Conservation (phyloP, 2,329 filamentous ascomycete genomes). For the Torrubiellomyces zombiae region DNA sequence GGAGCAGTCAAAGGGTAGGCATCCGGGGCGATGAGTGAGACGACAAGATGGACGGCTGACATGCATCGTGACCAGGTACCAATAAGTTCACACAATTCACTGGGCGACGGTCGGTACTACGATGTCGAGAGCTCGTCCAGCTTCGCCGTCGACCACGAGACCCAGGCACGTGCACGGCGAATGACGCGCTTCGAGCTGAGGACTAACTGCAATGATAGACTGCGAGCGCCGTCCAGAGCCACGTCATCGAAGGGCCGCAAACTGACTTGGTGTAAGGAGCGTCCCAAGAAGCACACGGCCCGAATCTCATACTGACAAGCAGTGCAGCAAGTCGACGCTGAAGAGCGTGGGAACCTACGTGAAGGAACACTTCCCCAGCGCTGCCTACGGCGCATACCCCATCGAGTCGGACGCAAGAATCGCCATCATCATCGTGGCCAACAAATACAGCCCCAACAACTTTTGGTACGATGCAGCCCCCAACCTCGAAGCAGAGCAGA, state of each 20-base stretch:
- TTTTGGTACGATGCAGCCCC: slow-evolving; percentile 76
- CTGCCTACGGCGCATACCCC: slow-evolving; percentile 69
- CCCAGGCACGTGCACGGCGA: slow-evolving; percentile 48
- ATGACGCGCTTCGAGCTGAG: too few relatives aligned
- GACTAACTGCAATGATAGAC: slow-evolving; percentile 33
- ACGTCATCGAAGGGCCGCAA: slow-evolving; percentile 61
- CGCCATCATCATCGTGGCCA: slow-evolving; percentile 73
- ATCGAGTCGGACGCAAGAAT: slow-evolving; percentile 58
- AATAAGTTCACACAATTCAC: slow-evolving; percentile 70
- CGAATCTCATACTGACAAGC: slow-evolving; percentile 1
- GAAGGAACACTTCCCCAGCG: slow-evolving; percentile 74
- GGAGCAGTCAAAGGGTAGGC: slow-evolving; percentile 47
- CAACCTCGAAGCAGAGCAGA: not conserved
- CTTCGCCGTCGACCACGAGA: slow-evolving; percentile 73
- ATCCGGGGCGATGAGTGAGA: not conserved
- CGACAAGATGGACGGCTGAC: too few relatives aligned
- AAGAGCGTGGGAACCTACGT: slow-evolving; percentile 64
- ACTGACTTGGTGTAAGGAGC: slow-evolving; percentile 63
- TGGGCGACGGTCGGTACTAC: slow-evolving; percentile 73
- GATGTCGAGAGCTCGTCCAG: slow-evolving; percentile 78
- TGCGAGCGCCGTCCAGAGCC: slow-evolving; percentile 66
- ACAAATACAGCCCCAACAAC: slow-evolving; percentile 96
- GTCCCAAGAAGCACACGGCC: not conserved
- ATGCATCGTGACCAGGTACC: slow-evolving; percentile 49
- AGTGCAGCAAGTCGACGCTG: slow-evolving; percentile 58